phyloP scores from a whole-genome alignment of 1,284 basidiomycete genomes.

The Cystobasidium pallidum region DNA sequence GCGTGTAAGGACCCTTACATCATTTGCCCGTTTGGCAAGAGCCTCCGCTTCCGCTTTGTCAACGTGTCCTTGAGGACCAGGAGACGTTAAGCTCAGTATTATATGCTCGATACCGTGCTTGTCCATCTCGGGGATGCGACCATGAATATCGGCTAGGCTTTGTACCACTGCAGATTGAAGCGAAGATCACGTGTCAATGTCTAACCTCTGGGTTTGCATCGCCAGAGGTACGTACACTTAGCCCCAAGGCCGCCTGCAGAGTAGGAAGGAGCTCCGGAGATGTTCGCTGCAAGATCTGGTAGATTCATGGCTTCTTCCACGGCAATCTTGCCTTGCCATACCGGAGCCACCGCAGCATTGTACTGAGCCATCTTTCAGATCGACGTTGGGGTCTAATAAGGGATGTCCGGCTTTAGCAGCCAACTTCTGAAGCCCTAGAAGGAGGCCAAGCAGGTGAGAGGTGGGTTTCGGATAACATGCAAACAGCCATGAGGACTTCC shows the following conservation, averaged over 20 bases:
- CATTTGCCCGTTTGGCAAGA: slow-evolving; percentile 31
- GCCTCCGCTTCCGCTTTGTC: slow-evolving; percentile 19
- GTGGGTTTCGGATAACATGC: too few relatives aligned
- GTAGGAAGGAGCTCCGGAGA: slow-evolving; percentile 20
- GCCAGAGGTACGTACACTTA: not conserved
- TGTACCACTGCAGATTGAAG: not conserved
- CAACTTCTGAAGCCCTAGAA: too few relatives aligned
- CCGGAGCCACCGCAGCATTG: slow-evolving; percentile 17
- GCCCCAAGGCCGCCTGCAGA: not conserved
- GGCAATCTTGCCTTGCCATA: slow-evolving; percentile 29
- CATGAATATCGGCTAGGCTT: slow-evolving; percentile 24
- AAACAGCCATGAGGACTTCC: too few relatives aligned
- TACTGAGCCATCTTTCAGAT: slow-evolving; percentile 4
- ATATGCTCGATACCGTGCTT: slow-evolving; percentile 29
- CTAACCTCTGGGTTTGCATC: not conserved
- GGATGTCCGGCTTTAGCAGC: too few relatives aligned
- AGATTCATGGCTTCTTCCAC: slow-evolving; percentile 35
- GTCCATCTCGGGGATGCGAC: slow-evolving; percentile 32
- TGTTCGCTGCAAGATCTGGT: slow-evolving; percentile 23
- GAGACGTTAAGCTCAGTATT: slow-evolving; percentile 30
- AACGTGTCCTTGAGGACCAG: slow-evolving; percentile 24
- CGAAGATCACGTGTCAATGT: slow-evolving; percentile 12
- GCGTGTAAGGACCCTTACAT: too few relatives aligned
- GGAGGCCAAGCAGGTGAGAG: too few relatives aligned
- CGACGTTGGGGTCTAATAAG: too few relatives aligned